These are phyloP conservation scores for Talaromyces sp. DNA, from an alignment of 2,329 filamentous ascomycete genomes.

Conservation along the genomic window DNA sequence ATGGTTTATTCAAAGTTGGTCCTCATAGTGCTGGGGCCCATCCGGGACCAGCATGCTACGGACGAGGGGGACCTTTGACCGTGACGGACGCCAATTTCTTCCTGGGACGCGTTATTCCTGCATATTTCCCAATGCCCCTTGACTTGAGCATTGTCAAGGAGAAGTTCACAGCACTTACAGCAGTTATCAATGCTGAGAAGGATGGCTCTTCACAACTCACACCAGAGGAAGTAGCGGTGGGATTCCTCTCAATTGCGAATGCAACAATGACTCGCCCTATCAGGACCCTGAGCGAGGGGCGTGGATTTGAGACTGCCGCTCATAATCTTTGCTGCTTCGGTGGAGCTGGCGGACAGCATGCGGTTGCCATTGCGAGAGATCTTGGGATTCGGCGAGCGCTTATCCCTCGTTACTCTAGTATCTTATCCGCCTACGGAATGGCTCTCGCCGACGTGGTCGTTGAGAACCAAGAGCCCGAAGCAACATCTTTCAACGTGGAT, in stretches of 20 bases:
- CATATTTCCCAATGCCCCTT: slow-evolving; percentile 55
- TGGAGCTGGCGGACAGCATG: slow-evolving; percentile 40
- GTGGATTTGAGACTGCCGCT: slow-evolving; percentile 25
- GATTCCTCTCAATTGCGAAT: slow-evolving; percentile 25
- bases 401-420: slow-evolving; percentile 41
- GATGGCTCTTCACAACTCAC: slow-evolving; percentile 27
- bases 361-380: slow-evolving; percentile 40
- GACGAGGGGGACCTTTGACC: slow-evolving; percentile 81
- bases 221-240: slow-evolving; percentile 24
- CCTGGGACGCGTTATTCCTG: slow-evolving; percentile 74
- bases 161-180: slow-evolving; percentile 43
- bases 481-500: slow-evolving; percentile 22
- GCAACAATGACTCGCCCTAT: slow-evolving; percentile 26
- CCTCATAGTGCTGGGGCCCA: slow-evolving; percentile 86
- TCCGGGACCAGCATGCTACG: slow-evolving; percentile 84
- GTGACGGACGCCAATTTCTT: slow-evolving; percentile 92
- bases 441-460: slow-evolving; percentile 40
- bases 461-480: slow-evolving; percentile 36
- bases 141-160: slow-evolving; percentile 40
- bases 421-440: slow-evolving; percentile 47
- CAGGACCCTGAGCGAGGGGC: slow-evolving; percentile 25
- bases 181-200: slow-evolving; percentile 39
- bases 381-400: slow-evolving; percentile 43
- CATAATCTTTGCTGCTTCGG: slow-evolving; percentile 32
- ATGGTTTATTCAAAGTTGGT: slow-evolving; percentile 83